Evolutionary conservation across 352 stramenopile genomes (phyloP).

Genomic region (Blastocystis sp.): DNA sequence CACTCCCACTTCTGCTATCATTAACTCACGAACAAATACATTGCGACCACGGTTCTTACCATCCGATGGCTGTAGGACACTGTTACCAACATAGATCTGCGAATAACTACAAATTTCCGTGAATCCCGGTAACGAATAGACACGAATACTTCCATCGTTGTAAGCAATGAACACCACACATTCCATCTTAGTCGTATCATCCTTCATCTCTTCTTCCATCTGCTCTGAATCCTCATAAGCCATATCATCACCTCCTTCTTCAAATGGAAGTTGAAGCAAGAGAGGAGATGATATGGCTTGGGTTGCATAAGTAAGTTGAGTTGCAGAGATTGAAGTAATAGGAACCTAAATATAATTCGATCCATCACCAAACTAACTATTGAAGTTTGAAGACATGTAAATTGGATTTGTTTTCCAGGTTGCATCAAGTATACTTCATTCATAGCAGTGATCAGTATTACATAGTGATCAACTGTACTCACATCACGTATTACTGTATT

Average conservation of each 20-base stretch:
- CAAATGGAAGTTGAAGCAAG: neutral
- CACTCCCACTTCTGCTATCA: neutral
- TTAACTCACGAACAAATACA: neutral
- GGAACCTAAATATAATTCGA: neutral
- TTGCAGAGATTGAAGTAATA: neutral
- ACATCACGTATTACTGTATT: neutral
- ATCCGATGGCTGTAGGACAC: constrained; percentile 1
- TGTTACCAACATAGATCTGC: constrained; percentile 34
- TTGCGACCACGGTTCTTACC: neutral
- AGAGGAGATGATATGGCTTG: neutral
- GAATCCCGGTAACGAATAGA: neutral
- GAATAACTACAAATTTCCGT: constrained; percentile 1
- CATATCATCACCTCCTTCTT: neutral
- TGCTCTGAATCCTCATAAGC: neutral
- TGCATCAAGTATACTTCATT: neutral
- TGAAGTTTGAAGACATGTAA: neutral
- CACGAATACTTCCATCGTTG: neutral
- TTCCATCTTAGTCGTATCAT: neutral
- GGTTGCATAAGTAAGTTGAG: neutral
- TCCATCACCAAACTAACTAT: neutral
- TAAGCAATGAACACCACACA: constrained; percentile 3
- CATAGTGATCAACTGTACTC: neutral
- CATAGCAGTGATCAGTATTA: neutral
- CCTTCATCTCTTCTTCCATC: neutral
- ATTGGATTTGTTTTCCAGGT: neutral